Evolutionary conservation across 1,284 basidiomycete species (phyloP).

Genomic region (Fomitopsis betulina): DNA sequence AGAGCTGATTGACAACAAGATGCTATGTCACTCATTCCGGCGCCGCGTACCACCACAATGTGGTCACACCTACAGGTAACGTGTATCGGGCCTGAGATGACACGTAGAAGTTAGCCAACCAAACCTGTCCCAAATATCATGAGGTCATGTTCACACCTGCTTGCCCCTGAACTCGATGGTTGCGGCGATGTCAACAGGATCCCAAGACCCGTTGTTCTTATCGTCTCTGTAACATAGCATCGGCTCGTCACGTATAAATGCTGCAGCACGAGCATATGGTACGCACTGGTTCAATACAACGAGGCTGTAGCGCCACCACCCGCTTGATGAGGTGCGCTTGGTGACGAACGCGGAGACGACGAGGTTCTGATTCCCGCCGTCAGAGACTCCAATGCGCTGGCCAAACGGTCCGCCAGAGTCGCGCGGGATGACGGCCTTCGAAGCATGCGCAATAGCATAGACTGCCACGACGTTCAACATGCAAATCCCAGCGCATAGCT

Average conservation of each 20-base stretch:
- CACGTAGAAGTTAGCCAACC: too few species aligned
- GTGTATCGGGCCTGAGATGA: slow-evolving; percentile 54
- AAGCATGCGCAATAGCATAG: slow-evolving; percentile 70
- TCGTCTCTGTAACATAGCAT: slow-evolving; percentile 38
- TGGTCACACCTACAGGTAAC: slow-evolving; percentile 59
- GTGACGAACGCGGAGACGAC: slow-evolving; percentile 64
- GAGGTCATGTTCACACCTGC: slow-evolving; percentile 41
- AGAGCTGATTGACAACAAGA: too few species aligned
- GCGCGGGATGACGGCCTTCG: slow-evolving; percentile 65
- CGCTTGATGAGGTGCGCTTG: slow-evolving; percentile 44
- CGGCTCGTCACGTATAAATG: slow-evolving; percentile 1
- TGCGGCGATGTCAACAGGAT: slow-evolving; percentile 53
- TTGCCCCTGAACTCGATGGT: slow-evolving; percentile 69
- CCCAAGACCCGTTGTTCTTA: slow-evolving; percentile 45
- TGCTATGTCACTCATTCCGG: background rate
- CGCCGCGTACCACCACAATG: slow-evolving; percentile 39
- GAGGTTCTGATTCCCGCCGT: slow-evolving; percentile 60
- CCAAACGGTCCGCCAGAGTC: slow-evolving; percentile 65
- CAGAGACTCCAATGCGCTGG: slow-evolving; percentile 57
- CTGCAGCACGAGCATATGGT: background rate
- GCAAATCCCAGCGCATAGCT: background rate
- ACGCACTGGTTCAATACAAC: slow-evolving; percentile 58
- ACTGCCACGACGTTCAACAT: slow-evolving; percentile 32
- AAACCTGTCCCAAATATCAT: too few species aligned
- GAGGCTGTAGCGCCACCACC: slow-evolving; percentile 62